A percentile compares a stretch with the other conserved stretches of the same genome.
Evolutionary conservation across 441 rosid species (phyloP).

Genomic region (Manihot esculenta): DNA sequence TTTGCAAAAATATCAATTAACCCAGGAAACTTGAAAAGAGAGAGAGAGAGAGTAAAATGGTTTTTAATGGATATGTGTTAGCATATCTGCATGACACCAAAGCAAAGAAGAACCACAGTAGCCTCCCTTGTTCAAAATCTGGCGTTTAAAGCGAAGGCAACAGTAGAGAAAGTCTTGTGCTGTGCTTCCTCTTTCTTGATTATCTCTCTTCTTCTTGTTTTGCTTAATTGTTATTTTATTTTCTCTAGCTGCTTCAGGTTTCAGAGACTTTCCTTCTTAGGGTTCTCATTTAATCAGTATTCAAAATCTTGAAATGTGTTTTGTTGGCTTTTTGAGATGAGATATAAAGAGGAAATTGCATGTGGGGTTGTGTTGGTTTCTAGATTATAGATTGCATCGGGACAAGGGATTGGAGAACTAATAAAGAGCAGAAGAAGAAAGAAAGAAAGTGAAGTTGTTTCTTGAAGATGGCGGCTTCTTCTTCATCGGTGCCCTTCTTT

Average conservation of each 20-base stretch:
- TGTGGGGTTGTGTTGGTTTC: constrained; percentile 34
- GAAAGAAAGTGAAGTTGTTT: no score
- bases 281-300: constrained; percentile 24
- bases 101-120: constrained; percentile 29
- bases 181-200: not conserved
- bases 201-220: constrained; percentile 1
- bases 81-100: constrained; percentile 52
- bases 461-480: constrained; percentile 65
- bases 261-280: constrained; percentile 17
- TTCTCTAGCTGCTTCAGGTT: not conserved
- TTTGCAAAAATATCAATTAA: constrained; percentile 2
- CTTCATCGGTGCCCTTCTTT: constrained; percentile 71
- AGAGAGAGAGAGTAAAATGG: not conserved
- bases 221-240: not conserved
- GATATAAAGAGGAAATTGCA: constrained; percentile 43
- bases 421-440: not conserved
- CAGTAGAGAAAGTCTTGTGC: not conserved
- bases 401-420: constrained; percentile 13
- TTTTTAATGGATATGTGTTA: constrained; percentile 43
- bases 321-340: constrained; percentile 34
- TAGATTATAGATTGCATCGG: constrained; percentile 28
- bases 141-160: constrained; percentile 29
- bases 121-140: constrained; percentile 33
- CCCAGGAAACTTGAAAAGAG: no score
- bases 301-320: constrained; percentile 28